Conservation (phyloP, 495 filamentous ascomycete species). For the Parathielavia appendiculata region DNA sequence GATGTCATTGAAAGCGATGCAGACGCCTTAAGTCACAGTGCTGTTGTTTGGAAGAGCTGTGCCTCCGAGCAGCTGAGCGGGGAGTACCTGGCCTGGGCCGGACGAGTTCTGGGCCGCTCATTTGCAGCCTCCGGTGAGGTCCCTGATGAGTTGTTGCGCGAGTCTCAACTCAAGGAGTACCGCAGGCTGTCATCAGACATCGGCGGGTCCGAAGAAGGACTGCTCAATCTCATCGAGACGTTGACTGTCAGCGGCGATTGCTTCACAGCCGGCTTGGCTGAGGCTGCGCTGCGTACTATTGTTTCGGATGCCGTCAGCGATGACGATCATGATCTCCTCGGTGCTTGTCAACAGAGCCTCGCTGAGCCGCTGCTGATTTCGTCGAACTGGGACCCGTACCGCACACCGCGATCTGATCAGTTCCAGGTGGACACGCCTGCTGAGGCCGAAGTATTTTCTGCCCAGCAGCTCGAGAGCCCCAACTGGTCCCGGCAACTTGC, state of each 20-base stretch:
- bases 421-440: constrained; percentile 17
- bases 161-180: constrained; percentile 51
- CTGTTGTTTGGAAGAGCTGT: constrained; percentile 70
- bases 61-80: constrained; percentile 53
- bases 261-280: constrained; percentile 64
- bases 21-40: constrained; percentile 53
- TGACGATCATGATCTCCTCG: constrained; percentile 40
- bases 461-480: constrained; percentile 31
- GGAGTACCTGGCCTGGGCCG: constrained; percentile 78
- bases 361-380: constrained; percentile 38
- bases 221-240: constrained; percentile 61
- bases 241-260: constrained; percentile 61
- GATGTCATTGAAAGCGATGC: constrained; percentile 61
- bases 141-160: constrained; percentile 51
- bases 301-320: constrained; percentile 51
- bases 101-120: constrained; percentile 73
- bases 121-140: constrained; percentile 71
- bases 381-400: constrained; percentile 48
- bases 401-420: constrained; percentile 44
- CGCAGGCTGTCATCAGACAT: constrained; percentile 36
- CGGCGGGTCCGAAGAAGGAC: constrained; percentile 42
- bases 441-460: constrained; percentile 30
- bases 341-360: constrained; percentile 45
- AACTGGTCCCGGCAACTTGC: constrained; percentile 63
- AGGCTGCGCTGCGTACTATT: constrained; percentile 68